Evolutionary conservation across 495 filamentous ascomycete species (phyloP).

Genomic region (Aspergillus steynii): DNA sequence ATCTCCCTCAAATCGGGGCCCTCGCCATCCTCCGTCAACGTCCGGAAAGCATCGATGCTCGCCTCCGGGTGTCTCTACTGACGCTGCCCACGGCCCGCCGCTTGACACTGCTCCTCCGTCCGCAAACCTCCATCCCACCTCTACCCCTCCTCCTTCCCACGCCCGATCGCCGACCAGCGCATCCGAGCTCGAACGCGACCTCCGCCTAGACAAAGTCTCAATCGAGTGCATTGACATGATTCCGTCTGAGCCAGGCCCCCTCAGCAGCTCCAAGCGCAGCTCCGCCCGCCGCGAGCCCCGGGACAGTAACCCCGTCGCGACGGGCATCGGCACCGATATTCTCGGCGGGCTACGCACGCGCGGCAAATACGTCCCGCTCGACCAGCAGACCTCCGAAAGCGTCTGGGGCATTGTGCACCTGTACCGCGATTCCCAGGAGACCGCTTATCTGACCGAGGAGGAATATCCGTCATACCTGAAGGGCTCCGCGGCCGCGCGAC

Average conservation of each 20-base stretch:
- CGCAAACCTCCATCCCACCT: conserved; percentile 1
- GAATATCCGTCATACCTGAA: conserved; percentile 44
- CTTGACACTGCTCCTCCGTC: background rate
- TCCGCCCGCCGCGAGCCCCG: conserved; percentile 6
- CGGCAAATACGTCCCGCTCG: conserved; percentile 73
- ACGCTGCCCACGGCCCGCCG: background rate
- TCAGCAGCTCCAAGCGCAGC: conserved; percentile 14
- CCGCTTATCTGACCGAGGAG: conserved; percentile 47
- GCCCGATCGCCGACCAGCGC: conserved; percentile 19
- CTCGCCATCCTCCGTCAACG: conserved; percentile 8
- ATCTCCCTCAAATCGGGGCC: conserved; percentile 18
- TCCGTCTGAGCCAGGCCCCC: conserved; percentile 25
- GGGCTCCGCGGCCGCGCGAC: conserved; percentile 40
- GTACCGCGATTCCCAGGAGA: conserved; percentile 83
- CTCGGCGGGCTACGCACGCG: conserved; percentile 65
- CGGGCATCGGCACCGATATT: conserved; percentile 51
- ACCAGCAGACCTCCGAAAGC: conserved; percentile 74
- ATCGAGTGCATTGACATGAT: conserved; percentile 72
- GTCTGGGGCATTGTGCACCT: conserved; percentile 94
- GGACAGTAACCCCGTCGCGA: conserved; percentile 40
- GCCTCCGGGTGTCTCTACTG: background rate
- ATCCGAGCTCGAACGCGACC: conserved; percentile 47
- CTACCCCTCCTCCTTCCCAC: conserved; percentile 17
- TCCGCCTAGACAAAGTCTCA: conserved; percentile 61
- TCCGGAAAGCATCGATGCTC: conserved; percentile 15